Evolutionary conservation across 1,139 yeast genomes (phyloP).

Genomic region (Yamadazyma atlantica): DNA sequence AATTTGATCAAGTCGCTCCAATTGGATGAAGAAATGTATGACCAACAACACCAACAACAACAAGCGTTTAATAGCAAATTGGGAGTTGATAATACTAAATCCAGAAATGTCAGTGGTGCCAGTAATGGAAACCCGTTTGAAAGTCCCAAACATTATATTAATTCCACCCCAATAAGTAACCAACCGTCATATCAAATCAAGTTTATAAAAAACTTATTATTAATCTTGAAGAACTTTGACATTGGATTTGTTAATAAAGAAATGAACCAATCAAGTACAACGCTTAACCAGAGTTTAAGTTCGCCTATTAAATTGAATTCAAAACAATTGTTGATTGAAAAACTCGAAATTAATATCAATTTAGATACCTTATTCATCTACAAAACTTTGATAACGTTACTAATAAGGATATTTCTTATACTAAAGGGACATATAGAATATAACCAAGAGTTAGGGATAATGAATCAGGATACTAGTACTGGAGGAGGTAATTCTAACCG

Average conservation of each 20-base stretch:
- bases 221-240: constrained; percentile 42
- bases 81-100: constrained; percentile 5
- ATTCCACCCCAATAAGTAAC: constrained; percentile 11
- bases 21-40: constrained; percentile 34
- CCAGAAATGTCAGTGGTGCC: background rate
- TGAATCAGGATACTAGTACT: constrained; percentile 2
- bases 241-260: constrained; percentile 25
- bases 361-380: constrained; percentile 42
- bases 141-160: constrained; percentile 16
- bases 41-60: constrained; percentile 14
- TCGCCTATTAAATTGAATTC: constrained; percentile 46
- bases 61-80: constrained; percentile 1
- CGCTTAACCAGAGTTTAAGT: constrained; percentile 16
- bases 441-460: constrained; percentile 9
- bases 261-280: constrained; percentile 12
- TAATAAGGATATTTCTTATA: constrained; percentile 29
- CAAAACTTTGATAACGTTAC: constrained; percentile 34
- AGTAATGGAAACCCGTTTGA: constrained; percentile 13
- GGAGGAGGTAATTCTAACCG: background rate
- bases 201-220: constrained; percentile 35
- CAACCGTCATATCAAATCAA: constrained; percentile 35
- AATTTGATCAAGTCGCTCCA: constrained; percentile 39
- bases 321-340: constrained; percentile 44
- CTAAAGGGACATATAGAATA: constrained; percentile 19
- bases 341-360: constrained; percentile 44